These are phyloP conservation scores for Macrophomina pseudophaseolina DNA, from an alignment of 2,329 filamentous ascomycete species.

Conservation along the genomic window DNA sequence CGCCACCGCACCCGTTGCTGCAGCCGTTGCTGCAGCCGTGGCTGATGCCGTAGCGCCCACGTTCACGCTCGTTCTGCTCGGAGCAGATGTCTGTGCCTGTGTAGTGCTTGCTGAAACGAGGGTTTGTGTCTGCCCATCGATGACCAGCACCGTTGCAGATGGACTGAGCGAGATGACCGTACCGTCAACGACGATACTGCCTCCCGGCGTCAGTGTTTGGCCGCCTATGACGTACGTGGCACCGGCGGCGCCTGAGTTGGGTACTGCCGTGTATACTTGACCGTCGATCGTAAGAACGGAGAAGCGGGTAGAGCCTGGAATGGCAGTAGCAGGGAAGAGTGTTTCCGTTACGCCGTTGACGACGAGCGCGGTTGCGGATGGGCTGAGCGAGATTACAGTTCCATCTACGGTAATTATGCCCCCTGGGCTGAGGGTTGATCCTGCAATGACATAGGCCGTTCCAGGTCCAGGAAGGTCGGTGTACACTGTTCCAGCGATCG, in stretches of 20 bases:
- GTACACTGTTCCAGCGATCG: conserved; percentile 37
- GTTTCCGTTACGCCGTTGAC: conserved; percentile 27
- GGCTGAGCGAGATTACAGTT: conserved; percentile 38
- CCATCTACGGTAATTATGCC: conserved; percentile 38
- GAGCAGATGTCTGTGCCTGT: neutral
- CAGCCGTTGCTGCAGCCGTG: conserved; percentile 9
- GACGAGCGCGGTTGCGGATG: conserved; percentile 23
- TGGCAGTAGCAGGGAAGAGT: conserved; percentile 27
- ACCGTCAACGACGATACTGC: conserved; percentile 36
- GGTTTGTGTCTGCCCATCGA: conserved; percentile 31
- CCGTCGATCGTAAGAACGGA: conserved; percentile 33
- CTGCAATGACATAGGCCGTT: conserved; percentile 41
- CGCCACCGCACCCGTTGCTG: neutral
- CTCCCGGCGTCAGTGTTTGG: conserved; percentile 45
- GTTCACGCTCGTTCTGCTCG: neutral
- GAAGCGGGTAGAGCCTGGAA: conserved; percentile 16
- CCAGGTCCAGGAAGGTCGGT: conserved; percentile 39
- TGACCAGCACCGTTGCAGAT: conserved; percentile 6
- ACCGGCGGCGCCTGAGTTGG: neutral
- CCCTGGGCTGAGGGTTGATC: conserved; percentile 46
- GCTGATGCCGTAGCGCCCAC: neutral
- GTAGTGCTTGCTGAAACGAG: neutral
- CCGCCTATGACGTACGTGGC: conserved; percentile 44
- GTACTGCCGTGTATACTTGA: conserved; percentile 16
- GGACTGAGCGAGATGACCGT: conserved; percentile 37